Evolutionary conservation across 2,329 filamentous ascomycete genomes (phyloP).

Genomic region (Pseudogymnoascus sp.): DNA sequence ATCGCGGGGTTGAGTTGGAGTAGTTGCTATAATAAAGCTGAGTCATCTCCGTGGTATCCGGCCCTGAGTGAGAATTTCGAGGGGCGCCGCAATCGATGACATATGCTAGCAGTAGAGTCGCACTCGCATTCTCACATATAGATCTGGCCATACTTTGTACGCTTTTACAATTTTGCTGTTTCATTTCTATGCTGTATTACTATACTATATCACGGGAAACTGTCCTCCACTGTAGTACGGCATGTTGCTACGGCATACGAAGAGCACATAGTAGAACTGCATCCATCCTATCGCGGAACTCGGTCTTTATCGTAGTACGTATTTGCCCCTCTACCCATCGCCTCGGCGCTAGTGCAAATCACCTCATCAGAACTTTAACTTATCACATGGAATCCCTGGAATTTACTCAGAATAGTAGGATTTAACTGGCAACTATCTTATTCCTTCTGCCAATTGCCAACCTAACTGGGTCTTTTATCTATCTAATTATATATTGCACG

Average conservation of each 20-base stretch:
- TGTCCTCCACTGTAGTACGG: not conserved
- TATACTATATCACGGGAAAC: not conserved
- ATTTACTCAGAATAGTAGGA: not conserved
- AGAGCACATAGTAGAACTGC: not conserved
- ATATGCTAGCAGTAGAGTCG: not conserved
- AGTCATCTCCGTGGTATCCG: not conserved
- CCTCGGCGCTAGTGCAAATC: not conserved
- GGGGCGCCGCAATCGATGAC: not conserved
- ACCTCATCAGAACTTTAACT: slow-evolving; percentile 3
- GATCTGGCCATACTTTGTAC: not conserved
- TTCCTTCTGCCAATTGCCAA: not conserved
- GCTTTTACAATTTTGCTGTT: not conserved
- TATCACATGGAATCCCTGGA: slow-evolving; percentile 5
- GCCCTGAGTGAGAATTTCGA: slow-evolving; percentile 2
- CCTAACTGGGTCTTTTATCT: not conserved
- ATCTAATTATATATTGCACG: slow-evolving; percentile 1
- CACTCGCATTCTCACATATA: not conserved
- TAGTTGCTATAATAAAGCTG: not conserved
- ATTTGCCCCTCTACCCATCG: slow-evolving; percentile 1
- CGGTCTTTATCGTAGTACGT: slow-evolving; percentile 3
- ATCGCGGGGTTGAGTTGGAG: not conserved
- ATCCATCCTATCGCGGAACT: slow-evolving; percentile 3
- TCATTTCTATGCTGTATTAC: not conserved
- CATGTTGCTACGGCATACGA: not conserved
- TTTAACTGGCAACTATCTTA: not conserved